These are phyloP conservation scores for Malassezia sympodialis DNA, from an alignment of 1,284 basidiomycete genomes.

Conservation along the genomic window DNA sequence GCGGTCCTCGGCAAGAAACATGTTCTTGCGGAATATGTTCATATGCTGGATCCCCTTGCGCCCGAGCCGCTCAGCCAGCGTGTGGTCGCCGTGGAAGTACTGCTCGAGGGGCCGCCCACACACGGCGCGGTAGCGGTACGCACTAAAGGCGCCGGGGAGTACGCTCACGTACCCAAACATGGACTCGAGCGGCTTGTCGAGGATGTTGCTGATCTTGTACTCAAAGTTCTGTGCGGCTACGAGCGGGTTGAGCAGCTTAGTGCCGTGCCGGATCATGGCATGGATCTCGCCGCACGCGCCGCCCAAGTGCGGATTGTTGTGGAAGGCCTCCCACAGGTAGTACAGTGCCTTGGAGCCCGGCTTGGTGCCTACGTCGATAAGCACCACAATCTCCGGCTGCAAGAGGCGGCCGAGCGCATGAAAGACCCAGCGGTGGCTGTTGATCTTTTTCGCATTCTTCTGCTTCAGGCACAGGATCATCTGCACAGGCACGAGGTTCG, in stretches of 20 bases:
- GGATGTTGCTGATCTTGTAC: constrained; percentile 76
- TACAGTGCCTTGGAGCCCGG: constrained; percentile 43
- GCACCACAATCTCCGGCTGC: constrained; percentile 43
- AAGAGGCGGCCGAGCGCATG: constrained; percentile 76
- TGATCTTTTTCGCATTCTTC: constrained; percentile 69
- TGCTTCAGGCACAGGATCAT: constrained; percentile 91
- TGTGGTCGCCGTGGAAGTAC: constrained; percentile 95
- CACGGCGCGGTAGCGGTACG: constrained; percentile 83
- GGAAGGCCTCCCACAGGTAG: constrained; percentile 47
- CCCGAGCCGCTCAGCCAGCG: constrained; percentile 70
- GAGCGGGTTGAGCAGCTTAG: constrained; percentile 46
- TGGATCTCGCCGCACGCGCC: constrained; percentile 48
- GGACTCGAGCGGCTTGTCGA: constrained; percentile 81
- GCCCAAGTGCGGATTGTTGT: constrained; percentile 45
- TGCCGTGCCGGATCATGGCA: constrained; percentile 42
- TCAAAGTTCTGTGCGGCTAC: constrained; percentile 83
- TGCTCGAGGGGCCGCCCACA: constrained; percentile 84
- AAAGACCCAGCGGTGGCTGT: constrained; percentile 76
- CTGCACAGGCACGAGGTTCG: constrained; percentile 81
- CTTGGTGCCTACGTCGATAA: constrained; percentile 47
- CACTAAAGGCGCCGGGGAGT: constrained; percentile 89
- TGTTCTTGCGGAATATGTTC: constrained; percentile 77
- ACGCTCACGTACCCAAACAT: constrained; percentile 85
- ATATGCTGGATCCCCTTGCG: constrained; percentile 90
- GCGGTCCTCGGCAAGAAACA: constrained; percentile 58